Base-by-base conservation (phyloP, 2,329 filamentous ascomycete genomes). In the Incumbomyces lentus region DNA sequence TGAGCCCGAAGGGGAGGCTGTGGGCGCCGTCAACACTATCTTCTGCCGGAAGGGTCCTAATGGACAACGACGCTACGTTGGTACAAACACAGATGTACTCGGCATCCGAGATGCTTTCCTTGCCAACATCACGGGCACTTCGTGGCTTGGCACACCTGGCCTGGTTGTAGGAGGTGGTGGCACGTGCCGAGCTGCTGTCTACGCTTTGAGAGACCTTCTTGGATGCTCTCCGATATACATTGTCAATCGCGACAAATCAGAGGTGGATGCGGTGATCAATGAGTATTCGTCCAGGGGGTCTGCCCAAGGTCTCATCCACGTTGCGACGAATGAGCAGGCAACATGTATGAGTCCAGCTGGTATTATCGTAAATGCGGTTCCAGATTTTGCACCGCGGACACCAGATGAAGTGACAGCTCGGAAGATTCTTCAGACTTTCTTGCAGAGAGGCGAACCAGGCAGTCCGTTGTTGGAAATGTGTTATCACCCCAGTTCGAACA, bases 41-140 rank as follows among this genome's bases (percentile, higher is more conserved):
- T 89, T 83, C 67, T 62, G 85, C 39, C 70, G 75, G 40, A 61
- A 63, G 1, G 56, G 61, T 13, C 29, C 45, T 16, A 39, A 52
- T 38, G 72, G 74, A 42, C 64, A 65, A 30, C 68, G 73, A 14
- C 58, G 73, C 38, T 78, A 78, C 53, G 79, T 82, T 63, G 86
- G 85, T 44, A 83, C 84, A 36, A 90, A 92, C 68, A 90, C 86
- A 3, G 86, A 92, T 64, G 84, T 83, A 49, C 73, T 87, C 47
- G 86, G 86, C 26, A 81, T 90, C 51, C 75, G 83, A 17, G 83
- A 89, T 59, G 77, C 82, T 3, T 84, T 90, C 55, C 64, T 72
- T 40, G 72, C 67, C 30, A 70, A 70, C 50, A 58, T 69, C 10
- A 39, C 64, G 5, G 58, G 68, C 43, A 64, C 73, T 12, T 67